Evolutionary conservation across 129 eudicot genomes (phyloP).

Genomic region (Glebionis coronaria): DNA sequence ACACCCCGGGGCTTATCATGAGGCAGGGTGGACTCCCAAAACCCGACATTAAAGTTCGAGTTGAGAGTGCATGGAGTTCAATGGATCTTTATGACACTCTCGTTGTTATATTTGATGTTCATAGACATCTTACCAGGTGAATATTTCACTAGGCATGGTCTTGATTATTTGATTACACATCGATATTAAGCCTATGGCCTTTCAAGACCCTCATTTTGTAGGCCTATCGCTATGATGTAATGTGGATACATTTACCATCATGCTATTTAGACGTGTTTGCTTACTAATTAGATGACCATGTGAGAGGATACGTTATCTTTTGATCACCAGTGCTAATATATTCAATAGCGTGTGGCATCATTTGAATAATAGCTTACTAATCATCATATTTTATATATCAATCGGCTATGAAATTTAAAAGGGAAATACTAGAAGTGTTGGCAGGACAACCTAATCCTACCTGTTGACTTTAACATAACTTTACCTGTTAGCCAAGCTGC

Average conservation of each 20-base stretch:
- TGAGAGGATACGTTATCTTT: neutral
- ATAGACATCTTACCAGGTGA: conserved; percentile 92
- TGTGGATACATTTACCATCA: neutral
- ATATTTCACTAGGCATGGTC: conserved; percentile 17
- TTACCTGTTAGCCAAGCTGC: too few relatives aligned
- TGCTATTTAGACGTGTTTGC: neutral
- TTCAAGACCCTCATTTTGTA: conserved; percentile 1
- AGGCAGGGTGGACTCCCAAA: conserved; percentile 69
- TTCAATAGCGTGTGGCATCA: too few relatives aligned
- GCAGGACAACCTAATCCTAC: too few relatives aligned
- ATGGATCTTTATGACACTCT: conserved; percentile 69
- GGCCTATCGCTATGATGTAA: conserved; percentile 1
- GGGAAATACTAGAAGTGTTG: too few relatives aligned
- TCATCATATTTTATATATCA: too few relatives aligned
- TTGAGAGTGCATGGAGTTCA: conserved; percentile 82
- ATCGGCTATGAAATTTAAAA: too few relatives aligned
- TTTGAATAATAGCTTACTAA: too few relatives aligned
- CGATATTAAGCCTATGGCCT: neutral
- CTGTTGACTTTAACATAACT: too few relatives aligned
- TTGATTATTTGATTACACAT: neutral
- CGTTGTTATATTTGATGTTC: conserved; percentile 84
- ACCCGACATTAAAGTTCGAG: conserved; percentile 70
- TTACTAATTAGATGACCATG: neutral
- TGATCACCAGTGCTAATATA: too few relatives aligned
- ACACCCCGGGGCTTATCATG: conserved; percentile 90